These are phyloP conservation scores for Aspergillus conjunctus DNA, from an alignment of 495 filamentous ascomycete species.

Conservation along the genomic window DNA sequence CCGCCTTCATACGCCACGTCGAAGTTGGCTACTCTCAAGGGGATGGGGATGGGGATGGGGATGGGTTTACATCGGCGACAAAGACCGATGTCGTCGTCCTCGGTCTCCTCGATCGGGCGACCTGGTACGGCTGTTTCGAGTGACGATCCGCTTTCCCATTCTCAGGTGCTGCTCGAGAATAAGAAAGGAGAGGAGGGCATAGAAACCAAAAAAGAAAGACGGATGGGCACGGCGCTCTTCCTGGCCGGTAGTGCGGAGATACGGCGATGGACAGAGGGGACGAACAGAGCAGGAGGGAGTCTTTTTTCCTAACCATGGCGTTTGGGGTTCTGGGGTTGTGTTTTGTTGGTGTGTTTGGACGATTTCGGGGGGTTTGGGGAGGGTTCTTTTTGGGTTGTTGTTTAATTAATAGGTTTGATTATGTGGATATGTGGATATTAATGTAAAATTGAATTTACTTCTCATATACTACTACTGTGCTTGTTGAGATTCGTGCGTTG, in stretches of 20 bases:
- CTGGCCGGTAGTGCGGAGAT: background rate
- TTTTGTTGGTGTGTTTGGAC: constrained; percentile 24
- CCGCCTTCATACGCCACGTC: background rate
- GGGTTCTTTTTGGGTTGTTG: background rate
- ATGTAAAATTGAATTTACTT: background rate
- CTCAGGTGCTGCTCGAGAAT: no score
- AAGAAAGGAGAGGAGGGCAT: background rate
- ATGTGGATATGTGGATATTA: constrained; percentile 4
- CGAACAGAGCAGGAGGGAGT: background rate
- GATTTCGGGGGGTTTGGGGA: constrained; percentile 15
- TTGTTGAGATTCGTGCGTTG: no score
- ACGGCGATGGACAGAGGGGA: background rate
- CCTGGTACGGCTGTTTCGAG: background rate
- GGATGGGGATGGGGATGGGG: no score
- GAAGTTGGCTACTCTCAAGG: no score
- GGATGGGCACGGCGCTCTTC: constrained; percentile 22
- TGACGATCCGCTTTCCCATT: no score
- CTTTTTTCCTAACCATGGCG: constrained; percentile 30
- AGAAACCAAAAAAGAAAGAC: constrained; percentile 16
- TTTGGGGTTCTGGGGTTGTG: constrained; percentile 27
- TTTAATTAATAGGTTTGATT: background rate
- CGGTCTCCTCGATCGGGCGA: background rate
- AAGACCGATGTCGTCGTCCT: background rate
- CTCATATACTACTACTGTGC: no score
- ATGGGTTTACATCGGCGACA: background rate